phyloP scores from a whole-genome alignment of 2,329 filamentous ascomycete species.

The Huntiella decipiens region DNA sequence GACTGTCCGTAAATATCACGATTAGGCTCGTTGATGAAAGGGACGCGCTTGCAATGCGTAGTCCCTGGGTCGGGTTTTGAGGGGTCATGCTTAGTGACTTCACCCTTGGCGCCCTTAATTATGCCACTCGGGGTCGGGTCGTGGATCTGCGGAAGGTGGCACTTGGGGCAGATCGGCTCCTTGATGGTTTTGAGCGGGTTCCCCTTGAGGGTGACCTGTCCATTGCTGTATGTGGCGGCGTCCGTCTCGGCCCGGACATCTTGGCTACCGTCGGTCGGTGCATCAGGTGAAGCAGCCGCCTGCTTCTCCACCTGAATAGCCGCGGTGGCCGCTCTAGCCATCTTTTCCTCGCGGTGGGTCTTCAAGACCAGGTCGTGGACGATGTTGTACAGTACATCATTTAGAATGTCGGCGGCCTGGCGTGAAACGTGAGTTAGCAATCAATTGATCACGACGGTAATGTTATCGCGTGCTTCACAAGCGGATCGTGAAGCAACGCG shows the following conservation, averaged over 20 bases:
- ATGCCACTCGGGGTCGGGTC: constrained; percentile 45
- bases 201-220: constrained; percentile 47
- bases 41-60: constrained; percentile 62
- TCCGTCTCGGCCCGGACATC: constrained; percentile 43
- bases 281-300: constrained; percentile 35
- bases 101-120: constrained; percentile 31
- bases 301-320: constrained; percentile 45
- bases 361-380: constrained; percentile 57
- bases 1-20: constrained; percentile 72
- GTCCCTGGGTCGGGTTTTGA: constrained; percentile 42
- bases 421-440: background rate
- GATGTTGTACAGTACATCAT: constrained; percentile 59
- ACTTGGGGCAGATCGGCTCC: constrained; percentile 55
- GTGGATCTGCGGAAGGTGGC: constrained; percentile 54
- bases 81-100: too few relatives aligned
- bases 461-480: background rate
- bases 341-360: constrained; percentile 62
- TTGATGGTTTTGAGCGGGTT: constrained; percentile 53
- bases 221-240: constrained; percentile 52
- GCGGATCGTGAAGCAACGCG: background rate
- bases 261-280: constrained; percentile 32
- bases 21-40: constrained; percentile 56
- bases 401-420: constrained; percentile 46
- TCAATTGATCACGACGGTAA: background rate
- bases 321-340: constrained; percentile 46